These are phyloP conservation scores for Xerophyta viscosa DNA, from an alignment of 106 monocot genomes.

Conservation along the genomic window DNA sequence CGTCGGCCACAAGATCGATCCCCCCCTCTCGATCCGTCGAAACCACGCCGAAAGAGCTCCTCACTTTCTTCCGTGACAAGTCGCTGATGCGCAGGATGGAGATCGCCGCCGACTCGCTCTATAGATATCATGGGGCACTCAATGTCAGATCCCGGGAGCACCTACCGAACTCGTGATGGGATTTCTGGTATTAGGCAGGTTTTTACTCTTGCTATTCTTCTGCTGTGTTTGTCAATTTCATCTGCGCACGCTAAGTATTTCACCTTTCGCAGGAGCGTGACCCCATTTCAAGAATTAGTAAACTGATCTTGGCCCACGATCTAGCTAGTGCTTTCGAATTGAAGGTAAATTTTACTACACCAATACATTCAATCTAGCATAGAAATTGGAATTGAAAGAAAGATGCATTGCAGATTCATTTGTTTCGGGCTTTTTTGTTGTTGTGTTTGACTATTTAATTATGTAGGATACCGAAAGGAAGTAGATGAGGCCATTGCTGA, in stretches of 20 bases:
- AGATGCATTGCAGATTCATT: too few species aligned
- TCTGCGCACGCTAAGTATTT: not conserved
- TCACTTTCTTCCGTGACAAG: conserved; percentile 67
- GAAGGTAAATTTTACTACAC: conserved; percentile 40
- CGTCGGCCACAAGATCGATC: conserved; percentile 36
- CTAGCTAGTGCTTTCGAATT: conserved; percentile 67
- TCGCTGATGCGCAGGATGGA: conserved; percentile 76
- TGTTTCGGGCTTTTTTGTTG: not conserved
- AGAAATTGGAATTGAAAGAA: not conserved
- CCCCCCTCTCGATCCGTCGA: conserved; percentile 34
- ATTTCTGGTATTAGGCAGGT: conserved; percentile 89
- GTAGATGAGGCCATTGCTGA: conserved; percentile 67
- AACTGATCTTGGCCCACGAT: conserved; percentile 72
- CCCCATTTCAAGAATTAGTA: conserved; percentile 80
- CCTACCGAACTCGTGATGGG: conserved; percentile 92
- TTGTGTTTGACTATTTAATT: not conserved
- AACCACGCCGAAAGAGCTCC: conserved; percentile 46
- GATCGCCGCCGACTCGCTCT: conserved; percentile 83
- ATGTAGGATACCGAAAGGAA: conserved; percentile 54
- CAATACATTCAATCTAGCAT: not conserved
- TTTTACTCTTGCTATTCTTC: not conserved
- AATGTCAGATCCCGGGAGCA: conserved; percentile 99
- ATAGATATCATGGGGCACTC: conserved; percentile 97
- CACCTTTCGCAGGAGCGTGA: conserved; percentile 20
- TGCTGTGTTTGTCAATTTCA: too few species aligned